phyloP scores from a whole-genome alignment of 2,329 filamentous ascomycete genomes.

The Bretziella fagacearum region DNA sequence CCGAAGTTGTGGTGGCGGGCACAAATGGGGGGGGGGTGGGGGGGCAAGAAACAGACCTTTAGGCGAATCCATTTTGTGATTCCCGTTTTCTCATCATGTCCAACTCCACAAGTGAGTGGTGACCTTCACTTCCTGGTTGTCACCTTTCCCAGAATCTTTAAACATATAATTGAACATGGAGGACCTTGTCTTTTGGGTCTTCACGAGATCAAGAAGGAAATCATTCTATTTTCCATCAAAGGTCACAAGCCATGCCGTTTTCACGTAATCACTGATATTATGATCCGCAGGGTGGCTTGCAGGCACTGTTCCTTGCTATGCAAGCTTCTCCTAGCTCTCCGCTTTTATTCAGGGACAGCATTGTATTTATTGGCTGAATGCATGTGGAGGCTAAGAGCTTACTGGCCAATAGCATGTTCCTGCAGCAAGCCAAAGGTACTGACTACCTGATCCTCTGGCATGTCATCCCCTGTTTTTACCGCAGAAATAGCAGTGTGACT shows the following conservation, averaged over 20 bases:
- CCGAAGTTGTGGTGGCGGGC: too few relatives aligned
- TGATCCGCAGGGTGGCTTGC: constrained; percentile 1
- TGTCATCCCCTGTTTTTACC: neutral
- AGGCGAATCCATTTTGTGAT: neutral
- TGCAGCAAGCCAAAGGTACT: neutral
- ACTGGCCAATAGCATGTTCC: neutral
- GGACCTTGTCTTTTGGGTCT: too few relatives aligned
- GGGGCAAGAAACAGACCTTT: too few relatives aligned
- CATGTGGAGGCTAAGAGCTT: neutral
- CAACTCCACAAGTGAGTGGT: too few relatives aligned
- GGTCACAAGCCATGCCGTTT: too few relatives aligned
- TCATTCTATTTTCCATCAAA: neutral
- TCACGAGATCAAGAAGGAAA: neutral
- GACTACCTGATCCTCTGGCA: neutral
- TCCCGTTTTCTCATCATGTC: too few relatives aligned
- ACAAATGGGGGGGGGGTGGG: too few relatives aligned
- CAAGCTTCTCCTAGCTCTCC: neutral
- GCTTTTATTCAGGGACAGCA: neutral
- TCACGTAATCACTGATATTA: constrained; percentile 1
- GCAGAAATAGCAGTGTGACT: neutral
- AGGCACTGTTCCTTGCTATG: neutral
- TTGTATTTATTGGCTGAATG: neutral
- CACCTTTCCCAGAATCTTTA: neutral
- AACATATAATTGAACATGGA: neutral
- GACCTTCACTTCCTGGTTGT: too few relatives aligned